Base-by-base conservation (phyloP, 1,284 basidiomycete genomes). In the Mycena sp. region DNA sequence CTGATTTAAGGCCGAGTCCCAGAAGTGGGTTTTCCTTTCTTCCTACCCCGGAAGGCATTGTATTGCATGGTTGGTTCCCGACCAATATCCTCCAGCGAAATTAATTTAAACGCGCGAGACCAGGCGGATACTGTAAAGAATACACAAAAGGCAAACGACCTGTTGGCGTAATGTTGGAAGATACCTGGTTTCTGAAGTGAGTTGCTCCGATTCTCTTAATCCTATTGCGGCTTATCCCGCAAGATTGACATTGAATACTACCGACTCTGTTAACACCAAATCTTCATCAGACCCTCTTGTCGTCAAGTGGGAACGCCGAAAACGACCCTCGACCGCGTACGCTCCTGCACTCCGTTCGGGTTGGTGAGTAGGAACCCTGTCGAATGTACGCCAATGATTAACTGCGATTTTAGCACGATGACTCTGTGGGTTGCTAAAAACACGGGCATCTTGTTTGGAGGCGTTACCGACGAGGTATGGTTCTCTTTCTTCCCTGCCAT, bases 71-170 rank as follows among this genome's bases (percentile, higher is more conserved):
- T 89, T 59, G 52, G 81, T 74, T 60, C 59, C 11, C n/a, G 11
- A n/a, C 30, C 14, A 18, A 22, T 22, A 13, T n/a, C 4, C 11
- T 48, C 9, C 22, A 14, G 46, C 6, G 30, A 34, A 34, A 54
- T 60, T 6, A 37, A 38, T 9, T 54, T 54, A 25, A 4, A 70
- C 10, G 18, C 52, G n/a, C 25, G 25, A 52, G 1, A 41, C 30
- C 22, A 93, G 92, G 93, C 13, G 96, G 96, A 0, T 98, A 98
- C 80, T 95, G 94, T 79, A 98, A 98, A 79, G 94, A 95, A 79
- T 98, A 97, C 76, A 83, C 86, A 54, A 97, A 97, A 78, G 95
- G 95, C 0, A 95, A 96, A 78, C 87, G 95, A 4, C 91, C 95
- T 0, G 86, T 96, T 50, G 96, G 96, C 2, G 86, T 96, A 13